phyloP scores from a whole-genome alignment of 2,329 filamentous ascomycete genomes.

The Phyllosticta citrichinensis region DNA sequence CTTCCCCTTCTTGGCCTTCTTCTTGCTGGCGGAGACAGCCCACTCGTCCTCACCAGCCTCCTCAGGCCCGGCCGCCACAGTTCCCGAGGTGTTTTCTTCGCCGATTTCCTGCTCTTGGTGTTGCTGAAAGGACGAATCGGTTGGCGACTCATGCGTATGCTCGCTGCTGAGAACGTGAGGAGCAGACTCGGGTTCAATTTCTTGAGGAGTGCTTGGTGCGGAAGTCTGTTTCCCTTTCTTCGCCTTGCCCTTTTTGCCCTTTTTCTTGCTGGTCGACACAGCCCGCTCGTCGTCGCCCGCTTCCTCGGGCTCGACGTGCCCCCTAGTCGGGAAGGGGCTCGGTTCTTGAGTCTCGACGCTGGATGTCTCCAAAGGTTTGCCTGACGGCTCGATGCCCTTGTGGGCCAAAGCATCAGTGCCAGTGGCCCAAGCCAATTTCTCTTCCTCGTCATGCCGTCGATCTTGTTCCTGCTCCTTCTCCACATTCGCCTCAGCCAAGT shows the following conservation, averaged over 20 bases:
- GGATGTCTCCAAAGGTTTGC: too few relatives aligned
- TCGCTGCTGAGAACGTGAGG: not conserved
- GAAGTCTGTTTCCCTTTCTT: not conserved
- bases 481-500: slow-evolving; percentile 10
- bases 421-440: too few relatives aligned
- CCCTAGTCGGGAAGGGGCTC: not conserved
- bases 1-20: slow-evolving; percentile 18
- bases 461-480: not conserved
- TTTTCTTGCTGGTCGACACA: slow-evolving; percentile 14
- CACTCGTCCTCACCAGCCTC: slow-evolving; percentile 10
- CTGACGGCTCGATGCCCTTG: too few relatives aligned
- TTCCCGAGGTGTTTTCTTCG: not conserved
- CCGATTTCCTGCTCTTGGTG: not conserved
- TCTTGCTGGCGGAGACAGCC: slow-evolving; percentile 13
- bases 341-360: not conserved
- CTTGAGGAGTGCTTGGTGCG: not conserved
- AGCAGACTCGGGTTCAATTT: not conserved
- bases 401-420: too few relatives aligned
- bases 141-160: not conserved
- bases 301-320: not conserved
- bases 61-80: not conserved
- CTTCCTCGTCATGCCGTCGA: not conserved
- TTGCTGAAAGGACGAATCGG: not conserved
- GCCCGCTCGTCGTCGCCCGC: slow-evolving; percentile 10
- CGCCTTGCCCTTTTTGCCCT: slow-evolving; percentile 15